phyloP scores from a whole-genome alignment of 306 rosid genomes.

The Cercis canadensis region DNA sequence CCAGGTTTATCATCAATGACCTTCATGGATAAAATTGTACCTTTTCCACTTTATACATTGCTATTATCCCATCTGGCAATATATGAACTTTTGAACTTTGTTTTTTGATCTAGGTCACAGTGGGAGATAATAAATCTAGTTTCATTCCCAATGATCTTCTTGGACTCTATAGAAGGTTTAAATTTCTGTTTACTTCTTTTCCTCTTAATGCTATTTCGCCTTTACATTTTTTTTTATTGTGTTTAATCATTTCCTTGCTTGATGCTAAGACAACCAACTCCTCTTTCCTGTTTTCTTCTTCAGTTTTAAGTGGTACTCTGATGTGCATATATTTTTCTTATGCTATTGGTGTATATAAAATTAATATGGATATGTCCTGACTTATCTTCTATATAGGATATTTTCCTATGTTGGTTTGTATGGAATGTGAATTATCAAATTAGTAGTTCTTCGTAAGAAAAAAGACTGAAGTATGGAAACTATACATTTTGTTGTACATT shows the following conservation, averaged over 20 bases:
- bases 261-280: background rate
- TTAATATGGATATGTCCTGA: too few relatives aligned
- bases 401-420: slow-evolving; percentile 14
- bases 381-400: background rate
- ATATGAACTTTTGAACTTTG: background rate
- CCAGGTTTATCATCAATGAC: slow-evolving; percentile 49
- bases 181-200: slow-evolving; percentile 27
- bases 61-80: slow-evolving; percentile 1
- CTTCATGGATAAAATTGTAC: slow-evolving; percentile 5
- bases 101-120: slow-evolving; percentile 42
- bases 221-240: background rate
- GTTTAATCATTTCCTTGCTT: slow-evolving; percentile 20
- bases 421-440: too few relatives aligned
- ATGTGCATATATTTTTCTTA: background rate
- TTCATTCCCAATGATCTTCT: slow-evolving; percentile 68
- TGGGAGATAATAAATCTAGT: slow-evolving; percentile 48
- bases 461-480: too few relatives aligned
- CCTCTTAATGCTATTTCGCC: background rate
- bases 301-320: slow-evolving; percentile 18
- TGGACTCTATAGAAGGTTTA: slow-evolving; percentile 71
- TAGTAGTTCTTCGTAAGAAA: too few relatives aligned
- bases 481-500: too few relatives aligned
- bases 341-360: too few relatives aligned
- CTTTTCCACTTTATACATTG: slow-evolving; percentile 2
- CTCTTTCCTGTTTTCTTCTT: background rate